These are phyloP conservation scores for Sordariomycetes sp. DNA, from an alignment of 2,329 filamentous ascomycete genomes.

Conservation along the genomic window DNA sequence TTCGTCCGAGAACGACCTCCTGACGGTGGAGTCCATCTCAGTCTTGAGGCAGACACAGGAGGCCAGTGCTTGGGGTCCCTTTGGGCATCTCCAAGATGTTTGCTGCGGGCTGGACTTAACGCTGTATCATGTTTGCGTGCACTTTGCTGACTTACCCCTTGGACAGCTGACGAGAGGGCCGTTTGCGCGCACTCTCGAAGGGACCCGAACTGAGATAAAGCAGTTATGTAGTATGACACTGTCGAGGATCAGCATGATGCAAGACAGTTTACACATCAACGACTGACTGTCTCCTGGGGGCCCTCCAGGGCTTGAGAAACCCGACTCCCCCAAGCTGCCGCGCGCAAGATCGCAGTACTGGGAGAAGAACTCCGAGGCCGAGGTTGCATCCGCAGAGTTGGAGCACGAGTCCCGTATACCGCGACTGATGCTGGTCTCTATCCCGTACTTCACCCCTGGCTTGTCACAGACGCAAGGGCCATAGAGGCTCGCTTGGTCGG, in stretches of 20 bases:
- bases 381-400: slow-evolving; percentile 33
- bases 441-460: slow-evolving; percentile 32
- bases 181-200: slow-evolving; percentile 34
- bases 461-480: slow-evolving; percentile 45
- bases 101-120: slow-evolving; percentile 13
- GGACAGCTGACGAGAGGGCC: slow-evolving; percentile 22
- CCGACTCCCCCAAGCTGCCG: slow-evolving; percentile 39
- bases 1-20: slow-evolving; percentile 30
- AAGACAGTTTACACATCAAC: no score
- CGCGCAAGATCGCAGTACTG: slow-evolving; percentile 42
- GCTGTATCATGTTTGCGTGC: no score
- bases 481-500: slow-evolving; percentile 26
- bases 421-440: slow-evolving; percentile 32
- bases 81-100: slow-evolving; percentile 29
- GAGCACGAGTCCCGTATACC: slow-evolving; percentile 34
- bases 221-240: slow-evolving; percentile 48
- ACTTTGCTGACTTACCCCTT: no score
- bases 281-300: slow-evolving; percentile 45
- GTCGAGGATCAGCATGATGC: no score
- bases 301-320: slow-evolving; percentile 32
- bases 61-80: slow-evolving; percentile 37
- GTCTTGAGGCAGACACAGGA: slow-evolving; percentile 44
- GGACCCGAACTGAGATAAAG: slow-evolving; percentile 33
- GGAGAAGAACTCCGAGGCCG: slow-evolving; percentile 38
- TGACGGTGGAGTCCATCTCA: slow-evolving; percentile 31